A percentile compares a stretch with the other conserved stretches of the same genome.
These are phyloP conservation scores for Quercus dentata DNA, from an alignment of 306 rosid genomes.

Conservation along the genomic window DNA sequence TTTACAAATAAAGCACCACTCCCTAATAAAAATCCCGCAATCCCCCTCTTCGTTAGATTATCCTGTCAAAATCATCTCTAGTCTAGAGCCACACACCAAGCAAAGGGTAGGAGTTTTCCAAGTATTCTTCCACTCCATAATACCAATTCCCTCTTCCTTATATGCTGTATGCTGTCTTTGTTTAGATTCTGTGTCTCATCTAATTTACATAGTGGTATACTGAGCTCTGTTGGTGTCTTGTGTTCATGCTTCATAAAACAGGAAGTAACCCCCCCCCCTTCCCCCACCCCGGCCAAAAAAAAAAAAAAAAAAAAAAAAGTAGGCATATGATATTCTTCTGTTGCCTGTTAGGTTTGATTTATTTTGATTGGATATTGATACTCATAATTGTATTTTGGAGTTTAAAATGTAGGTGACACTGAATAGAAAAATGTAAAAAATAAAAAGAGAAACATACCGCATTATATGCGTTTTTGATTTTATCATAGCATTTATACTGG, in stretches of 20 bases:
- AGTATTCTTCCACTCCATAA: no score
- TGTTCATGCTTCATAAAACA: background rate
- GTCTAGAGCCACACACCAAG: no score
- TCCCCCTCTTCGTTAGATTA: no score
- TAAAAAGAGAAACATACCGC: background rate
- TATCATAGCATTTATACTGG: conserved; percentile 6
- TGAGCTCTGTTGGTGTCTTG: background rate
- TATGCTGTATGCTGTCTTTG: background rate
- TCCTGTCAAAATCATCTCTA: no score
- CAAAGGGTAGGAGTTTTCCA: no score
- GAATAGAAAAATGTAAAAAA: background rate
- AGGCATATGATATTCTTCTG: background rate
- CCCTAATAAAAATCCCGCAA: no score
- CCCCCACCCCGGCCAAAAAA: no score
- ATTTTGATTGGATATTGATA: background rate
- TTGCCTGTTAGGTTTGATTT: background rate
- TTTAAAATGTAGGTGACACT: background rate
- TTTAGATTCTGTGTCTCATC: background rate
- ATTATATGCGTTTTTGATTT: no score
- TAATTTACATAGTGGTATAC: background rate
- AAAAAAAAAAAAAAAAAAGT: no score
- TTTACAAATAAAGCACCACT: no score
- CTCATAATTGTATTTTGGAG: background rate
- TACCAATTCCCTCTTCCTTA: no score
- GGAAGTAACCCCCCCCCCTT: background rate